These are phyloP conservation scores for Chiua virens DNA, from an alignment of 768 basidiomycete genomes.

Conservation along the genomic window DNA sequence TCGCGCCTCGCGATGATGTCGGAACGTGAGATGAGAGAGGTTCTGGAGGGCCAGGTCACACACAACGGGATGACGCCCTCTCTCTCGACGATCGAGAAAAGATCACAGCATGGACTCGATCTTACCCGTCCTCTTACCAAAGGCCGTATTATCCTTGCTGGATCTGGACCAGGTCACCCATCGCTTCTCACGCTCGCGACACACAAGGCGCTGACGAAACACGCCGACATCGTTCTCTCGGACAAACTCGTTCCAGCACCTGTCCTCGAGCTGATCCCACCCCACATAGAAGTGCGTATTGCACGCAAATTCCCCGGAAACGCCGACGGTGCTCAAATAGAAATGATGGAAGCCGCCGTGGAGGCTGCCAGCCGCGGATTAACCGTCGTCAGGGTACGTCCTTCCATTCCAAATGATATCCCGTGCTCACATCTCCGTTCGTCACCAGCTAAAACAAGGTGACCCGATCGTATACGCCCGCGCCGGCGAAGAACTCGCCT, in stretches of 20 bases:
- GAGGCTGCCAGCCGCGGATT: conserved; percentile 78
- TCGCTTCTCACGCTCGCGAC: conserved; percentile 89
- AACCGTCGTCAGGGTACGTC: conserved; percentile 80
- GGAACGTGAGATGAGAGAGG: conserved; percentile 61
- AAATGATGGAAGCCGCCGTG: conserved; percentile 91
- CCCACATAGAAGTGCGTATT: conserved; percentile 71
- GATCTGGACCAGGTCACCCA: conserved; percentile 95
- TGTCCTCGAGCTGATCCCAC: conserved; percentile 83
- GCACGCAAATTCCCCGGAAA: conserved; percentile 98
- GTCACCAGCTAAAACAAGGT: conserved; percentile 85
- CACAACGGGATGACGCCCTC: conserved; percentile 6
- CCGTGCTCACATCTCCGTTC: neutral
- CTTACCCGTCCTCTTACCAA: conserved; percentile 18
- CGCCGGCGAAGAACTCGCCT: conserved; percentile 91
- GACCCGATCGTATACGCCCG: conserved; percentile 95
- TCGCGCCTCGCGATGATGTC: conserved; percentile 70
- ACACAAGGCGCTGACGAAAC: conserved; percentile 73
- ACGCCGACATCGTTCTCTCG: conserved; percentile 86
- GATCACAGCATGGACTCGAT: conserved; percentile 32
- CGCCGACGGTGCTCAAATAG: conserved; percentile 89
- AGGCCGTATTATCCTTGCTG: conserved; percentile 87
- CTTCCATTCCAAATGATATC: neutral
- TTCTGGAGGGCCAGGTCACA: conserved; percentile 45
- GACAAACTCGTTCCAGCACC: conserved; percentile 95
- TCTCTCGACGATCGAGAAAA: conserved; percentile 34